phyloP scores from a whole-genome alignment of 148 eudicot genomes.

The Rhododendron henanense region DNA sequence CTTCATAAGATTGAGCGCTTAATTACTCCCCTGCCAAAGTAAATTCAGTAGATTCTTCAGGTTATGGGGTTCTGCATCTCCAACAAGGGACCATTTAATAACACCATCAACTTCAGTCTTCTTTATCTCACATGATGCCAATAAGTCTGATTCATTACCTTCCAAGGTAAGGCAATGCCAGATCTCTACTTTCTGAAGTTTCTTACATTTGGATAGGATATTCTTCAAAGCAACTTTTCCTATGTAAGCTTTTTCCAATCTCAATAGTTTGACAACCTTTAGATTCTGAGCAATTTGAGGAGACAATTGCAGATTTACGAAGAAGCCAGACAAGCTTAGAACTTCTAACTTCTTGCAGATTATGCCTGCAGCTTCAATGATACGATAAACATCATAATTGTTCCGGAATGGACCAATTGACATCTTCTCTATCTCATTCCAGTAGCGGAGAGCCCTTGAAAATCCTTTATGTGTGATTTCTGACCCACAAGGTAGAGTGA shows the following conservation, averaged over 20 bases:
- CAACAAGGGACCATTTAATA: neutral
- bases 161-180: neutral
- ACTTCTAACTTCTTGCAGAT: neutral
- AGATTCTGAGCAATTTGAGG: neutral
- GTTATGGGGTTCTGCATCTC: neutral
- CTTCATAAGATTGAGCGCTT: neutral
- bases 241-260: neutral
- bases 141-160: neutral
- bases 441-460: neutral
- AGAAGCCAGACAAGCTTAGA: neutral
- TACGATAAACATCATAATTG: neutral
- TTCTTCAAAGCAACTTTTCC: neutral
- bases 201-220: neutral
- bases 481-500: neutral
- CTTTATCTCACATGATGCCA: neutral
- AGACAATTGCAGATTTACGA: neutral
- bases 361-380: neutral
- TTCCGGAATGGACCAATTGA: neutral
- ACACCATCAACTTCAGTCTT: neutral
- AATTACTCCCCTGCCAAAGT: neutral
- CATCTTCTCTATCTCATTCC: neutral
- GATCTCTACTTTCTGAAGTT: neutral
- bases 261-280: neutral
- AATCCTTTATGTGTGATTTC: neutral
- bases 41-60: neutral